Evolutionary conservation across 106 monocot genomes (phyloP), one percentile per base, ranked within the genome.

Genomic region (Dioscorea alata): DNA sequence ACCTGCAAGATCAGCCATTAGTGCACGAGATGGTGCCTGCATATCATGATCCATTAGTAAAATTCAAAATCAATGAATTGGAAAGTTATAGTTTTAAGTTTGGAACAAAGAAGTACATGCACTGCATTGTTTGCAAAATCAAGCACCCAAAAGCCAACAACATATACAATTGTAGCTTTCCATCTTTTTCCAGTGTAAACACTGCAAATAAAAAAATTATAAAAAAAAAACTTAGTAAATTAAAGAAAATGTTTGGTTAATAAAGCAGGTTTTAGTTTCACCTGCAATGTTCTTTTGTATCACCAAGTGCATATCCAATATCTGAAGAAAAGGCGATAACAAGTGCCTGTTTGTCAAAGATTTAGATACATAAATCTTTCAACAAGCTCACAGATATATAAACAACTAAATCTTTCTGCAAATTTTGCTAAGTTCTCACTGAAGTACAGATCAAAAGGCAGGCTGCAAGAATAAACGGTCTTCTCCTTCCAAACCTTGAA

Each of bases 111-210:
- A 28, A 28, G 28, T 28, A 82, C 86, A 61, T 83, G 87, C 7
- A 88, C 87, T 69, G 87, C 80, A 67, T 88, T 88, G 65, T 88
- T 88, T 21, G 87, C 74, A 69, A 88, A 80, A 81, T 88, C 87
- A 53, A 88, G 72, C 48, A 88, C 68, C 87, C 87, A 88, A 56
- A 88, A 88, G 6, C 87, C 87, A 61, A 75, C 74, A 28, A 88
- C 81, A 81, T 77, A 88, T 60, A 83, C 61, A 69, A 77, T 71
- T 60, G 74, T 80, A 65, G 87, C 83, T 68, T 80, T 71, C 83
- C 80, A 77, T 48, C 87, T 77, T 31, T 83, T 66, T 24, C 87
- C 87, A 57, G 59, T 74, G 49, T 81, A 85, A 42, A 57, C 66
- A 54, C 85, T 85, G 74, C 65, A 17, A 2, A 16, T 58, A 42